phyloP scores from a whole-genome alignment of 106 monocot genomes.

The Triglochin maritima region DNA sequence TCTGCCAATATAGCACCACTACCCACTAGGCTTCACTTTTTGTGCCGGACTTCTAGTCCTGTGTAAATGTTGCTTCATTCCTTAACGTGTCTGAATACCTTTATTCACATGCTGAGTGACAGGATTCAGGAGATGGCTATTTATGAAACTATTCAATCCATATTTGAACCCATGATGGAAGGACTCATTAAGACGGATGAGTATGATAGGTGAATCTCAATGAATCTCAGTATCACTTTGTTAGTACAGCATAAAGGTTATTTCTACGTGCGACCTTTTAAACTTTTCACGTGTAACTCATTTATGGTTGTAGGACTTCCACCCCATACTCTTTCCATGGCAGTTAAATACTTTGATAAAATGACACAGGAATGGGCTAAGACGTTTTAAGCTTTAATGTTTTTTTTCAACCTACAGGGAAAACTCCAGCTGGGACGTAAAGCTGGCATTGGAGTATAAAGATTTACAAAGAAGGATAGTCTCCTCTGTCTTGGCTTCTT shows the following conservation, averaged over 20 bases:
- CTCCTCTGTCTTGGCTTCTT: conserved; percentile 54
- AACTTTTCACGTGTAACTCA: background rate
- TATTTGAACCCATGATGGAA: conserved; percentile 71
- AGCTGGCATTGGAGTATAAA: conserved; percentile 59
- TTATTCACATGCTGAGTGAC: conserved; percentile 5
- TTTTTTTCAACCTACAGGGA: conserved; percentile 28
- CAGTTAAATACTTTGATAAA: background rate
- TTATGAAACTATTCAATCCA: conserved; percentile 55
- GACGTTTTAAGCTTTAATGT: background rate
- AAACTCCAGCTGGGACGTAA: conserved; percentile 63
- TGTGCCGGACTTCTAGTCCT: no score
- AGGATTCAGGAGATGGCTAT: conserved; percentile 37
- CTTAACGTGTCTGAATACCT: background rate
- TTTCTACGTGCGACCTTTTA: no score
- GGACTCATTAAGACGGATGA: conserved; percentile 27
- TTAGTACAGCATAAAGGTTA: no score
- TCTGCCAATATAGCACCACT: background rate
- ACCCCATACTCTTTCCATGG: background rate
- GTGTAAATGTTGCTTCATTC: background rate
- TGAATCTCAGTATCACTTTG: background rate
- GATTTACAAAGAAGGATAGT: conserved; percentile 51
- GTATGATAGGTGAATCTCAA: conserved; percentile 16
- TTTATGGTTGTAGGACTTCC: background rate
- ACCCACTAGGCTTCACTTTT: no score
- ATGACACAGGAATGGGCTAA: background rate